A percentile compares a stretch with the other conserved stretches of the same genome.
Conservation (phyloP, 345 rosid species). For the Hirschfeldia incana region DNA sequence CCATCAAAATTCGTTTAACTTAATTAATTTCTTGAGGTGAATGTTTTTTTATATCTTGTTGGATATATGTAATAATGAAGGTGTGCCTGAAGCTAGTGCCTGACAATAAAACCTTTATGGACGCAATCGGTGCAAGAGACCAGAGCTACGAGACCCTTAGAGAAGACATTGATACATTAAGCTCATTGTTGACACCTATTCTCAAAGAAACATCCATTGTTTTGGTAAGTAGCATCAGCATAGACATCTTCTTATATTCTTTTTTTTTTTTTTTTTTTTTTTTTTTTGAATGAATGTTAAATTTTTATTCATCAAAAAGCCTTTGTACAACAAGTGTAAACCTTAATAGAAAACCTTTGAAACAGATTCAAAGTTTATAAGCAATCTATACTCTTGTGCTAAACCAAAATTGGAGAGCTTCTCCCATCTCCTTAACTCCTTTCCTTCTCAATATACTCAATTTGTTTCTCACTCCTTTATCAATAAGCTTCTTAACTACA, state of each 20-base stretch:
- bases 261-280: no score
- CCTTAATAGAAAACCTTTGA: no score
- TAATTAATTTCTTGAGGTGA: neutral
- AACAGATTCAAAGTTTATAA: no score
- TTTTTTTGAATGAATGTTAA: no score
- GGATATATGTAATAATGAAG: constrained; percentile 41
- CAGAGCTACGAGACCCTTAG: constrained; percentile 48
- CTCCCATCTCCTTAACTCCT: no score
- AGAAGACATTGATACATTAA: constrained; percentile 61
- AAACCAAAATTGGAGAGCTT: no score
- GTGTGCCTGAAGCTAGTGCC: constrained; percentile 75
- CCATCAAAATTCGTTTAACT: neutral
- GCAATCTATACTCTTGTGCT: no score
- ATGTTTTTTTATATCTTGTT: neutral
- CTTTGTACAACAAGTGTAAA: no score
- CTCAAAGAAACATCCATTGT: constrained; percentile 62
- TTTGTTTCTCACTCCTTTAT: no score
- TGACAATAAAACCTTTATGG: constrained; percentile 58
- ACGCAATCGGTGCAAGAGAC: constrained; percentile 57
- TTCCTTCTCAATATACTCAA: no score
- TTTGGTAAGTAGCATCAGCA: constrained; percentile 50
- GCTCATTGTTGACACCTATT: constrained; percentile 54
- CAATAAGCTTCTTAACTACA: no score
- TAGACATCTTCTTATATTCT: neutral
- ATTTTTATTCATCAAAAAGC: no score